Evolutionary conservation across 306 rosid genomes (phyloP).

Genomic region (Corylus avellana): DNA sequence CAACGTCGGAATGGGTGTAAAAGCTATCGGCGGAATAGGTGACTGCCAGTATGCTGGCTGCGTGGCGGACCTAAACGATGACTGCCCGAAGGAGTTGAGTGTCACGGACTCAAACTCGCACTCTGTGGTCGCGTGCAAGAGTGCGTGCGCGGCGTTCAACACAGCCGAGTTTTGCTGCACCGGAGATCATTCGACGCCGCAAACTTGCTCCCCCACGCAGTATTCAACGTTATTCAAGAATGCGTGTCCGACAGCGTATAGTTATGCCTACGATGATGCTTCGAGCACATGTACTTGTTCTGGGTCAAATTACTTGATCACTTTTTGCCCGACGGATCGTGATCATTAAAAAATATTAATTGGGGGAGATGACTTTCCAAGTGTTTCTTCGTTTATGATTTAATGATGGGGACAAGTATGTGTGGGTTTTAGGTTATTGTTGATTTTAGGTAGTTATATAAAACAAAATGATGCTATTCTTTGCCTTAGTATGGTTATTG

Average conservation of each 20-base stretch:
- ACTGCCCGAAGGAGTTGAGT: conserved; percentile 67
- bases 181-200: conserved; percentile 67
- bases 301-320: conserved; percentile 62
- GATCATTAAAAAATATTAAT: not conserved
- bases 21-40: conserved; percentile 71
- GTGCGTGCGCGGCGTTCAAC: conserved; percentile 81
- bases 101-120: conserved; percentile 30
- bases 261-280: conserved; percentile 91
- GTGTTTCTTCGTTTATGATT: not conserved
- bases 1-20: conserved; percentile 74
- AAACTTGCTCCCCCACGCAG: conserved; percentile 70
- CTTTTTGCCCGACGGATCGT: conserved; percentile 63
- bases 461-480: not conserved
- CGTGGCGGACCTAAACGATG: conserved; percentile 53
- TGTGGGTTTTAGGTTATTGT: not conserved
- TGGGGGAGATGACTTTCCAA: not conserved
- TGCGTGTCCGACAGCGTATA: conserved; percentile 86
- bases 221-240: conserved; percentile 81
- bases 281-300: conserved; percentile 87
- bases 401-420: not conserved
- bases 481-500: not conserved
- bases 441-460: not conserved
- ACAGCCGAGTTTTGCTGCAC: conserved; percentile 78
- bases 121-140: conserved; percentile 75
- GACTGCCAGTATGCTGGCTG: conserved; percentile 92